Conservation (phyloP, 805 yeast species). For the Pichia manshurica region DNA sequence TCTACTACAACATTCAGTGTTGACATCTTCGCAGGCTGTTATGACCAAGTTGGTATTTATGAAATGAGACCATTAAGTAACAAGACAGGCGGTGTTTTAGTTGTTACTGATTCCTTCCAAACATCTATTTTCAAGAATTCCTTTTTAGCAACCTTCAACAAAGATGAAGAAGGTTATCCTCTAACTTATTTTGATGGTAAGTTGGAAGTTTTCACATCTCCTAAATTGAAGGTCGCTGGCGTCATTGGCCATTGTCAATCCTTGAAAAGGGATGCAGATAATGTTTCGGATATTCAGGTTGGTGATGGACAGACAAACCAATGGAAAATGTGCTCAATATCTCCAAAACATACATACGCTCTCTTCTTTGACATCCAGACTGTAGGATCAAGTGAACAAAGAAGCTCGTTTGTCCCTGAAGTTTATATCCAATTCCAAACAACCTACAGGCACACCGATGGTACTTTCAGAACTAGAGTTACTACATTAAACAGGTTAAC, state of each 20-base stretch:
- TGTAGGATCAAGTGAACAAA: constrained; percentile 41
- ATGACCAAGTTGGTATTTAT: constrained; percentile 90
- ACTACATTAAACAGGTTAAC: constrained; percentile 69
- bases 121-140: constrained; percentile 93
- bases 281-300: constrained; percentile 86
- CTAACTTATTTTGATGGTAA: constrained; percentile 88
- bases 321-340: constrained; percentile 78
- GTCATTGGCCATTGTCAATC: constrained; percentile 90
- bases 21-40: constrained; percentile 91
- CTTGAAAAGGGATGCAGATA: constrained; percentile 55
- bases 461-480: constrained; percentile 81
- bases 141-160: constrained; percentile 76
- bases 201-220: constrained; percentile 79
- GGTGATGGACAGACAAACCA: constrained; percentile 91
- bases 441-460: constrained; percentile 92
- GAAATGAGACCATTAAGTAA: constrained; percentile 87
- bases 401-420: constrained; percentile 31
- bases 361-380: constrained; percentile 78
- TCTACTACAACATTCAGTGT: constrained; percentile 66
- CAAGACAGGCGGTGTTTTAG: constrained; percentile 83
- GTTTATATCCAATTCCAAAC: constrained; percentile 71
- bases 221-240: constrained; percentile 85
- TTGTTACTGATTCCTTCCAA: constrained; percentile 88
- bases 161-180: constrained; percentile 82
- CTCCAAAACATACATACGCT: constrained; percentile 86